A percentile compares a stretch with the other conserved stretches of the same genome.
These are phyloP conservation scores for Lodderomyces margitis DNA, from an alignment of 1,139 yeast species.

Conservation along the genomic window DNA sequence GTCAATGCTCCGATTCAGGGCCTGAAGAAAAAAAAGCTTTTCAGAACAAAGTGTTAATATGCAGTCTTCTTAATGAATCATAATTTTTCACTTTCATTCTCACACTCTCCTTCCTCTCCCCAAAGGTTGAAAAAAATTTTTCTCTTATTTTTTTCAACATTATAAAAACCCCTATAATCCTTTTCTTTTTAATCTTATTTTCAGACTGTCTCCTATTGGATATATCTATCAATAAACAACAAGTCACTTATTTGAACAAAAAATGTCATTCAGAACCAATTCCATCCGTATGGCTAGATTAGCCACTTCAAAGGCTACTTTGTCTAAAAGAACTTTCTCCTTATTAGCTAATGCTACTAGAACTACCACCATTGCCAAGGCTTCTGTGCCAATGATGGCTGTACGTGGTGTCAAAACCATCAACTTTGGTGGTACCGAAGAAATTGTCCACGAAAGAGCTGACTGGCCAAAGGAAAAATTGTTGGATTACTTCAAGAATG, in stretches of 20 bases:
- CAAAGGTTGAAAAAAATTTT: conserved; percentile 5
- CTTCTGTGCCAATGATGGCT: conserved; percentile 34
- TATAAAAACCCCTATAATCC: conserved; percentile 3
- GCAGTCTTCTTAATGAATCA: conserved; percentile 6
- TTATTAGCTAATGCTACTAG: conserved; percentile 49
- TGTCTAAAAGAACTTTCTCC: conserved; percentile 66
- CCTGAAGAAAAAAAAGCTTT: conserved; percentile 1
- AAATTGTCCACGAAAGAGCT: conserved; percentile 94
- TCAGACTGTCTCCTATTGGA: conserved; percentile 1
- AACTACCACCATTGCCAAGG: conserved; percentile 25
- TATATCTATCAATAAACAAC: background rate
- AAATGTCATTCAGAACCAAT: conserved; percentile 63
- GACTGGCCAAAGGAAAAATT: conserved; percentile 99
- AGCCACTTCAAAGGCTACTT: conserved; percentile 52
- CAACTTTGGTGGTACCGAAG: conserved; percentile 95
- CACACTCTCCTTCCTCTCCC: no score
- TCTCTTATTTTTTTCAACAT: background rate
- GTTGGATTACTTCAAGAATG: conserved; percentile 94
- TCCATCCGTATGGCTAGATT: conserved; percentile 61
- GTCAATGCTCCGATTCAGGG: conserved; percentile 5
- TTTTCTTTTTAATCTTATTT: conserved; percentile 2
- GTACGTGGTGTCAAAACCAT: conserved; percentile 92
- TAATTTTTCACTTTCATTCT: conserved; percentile 12
- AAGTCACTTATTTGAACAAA: conserved; percentile 5
- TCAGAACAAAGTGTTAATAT: conserved; percentile 3